Evolutionary conservation across 768 basidiomycete species (phyloP), one percentile per base, ranked within the genome.

Genomic region (Tremella fuciformis): DNA sequence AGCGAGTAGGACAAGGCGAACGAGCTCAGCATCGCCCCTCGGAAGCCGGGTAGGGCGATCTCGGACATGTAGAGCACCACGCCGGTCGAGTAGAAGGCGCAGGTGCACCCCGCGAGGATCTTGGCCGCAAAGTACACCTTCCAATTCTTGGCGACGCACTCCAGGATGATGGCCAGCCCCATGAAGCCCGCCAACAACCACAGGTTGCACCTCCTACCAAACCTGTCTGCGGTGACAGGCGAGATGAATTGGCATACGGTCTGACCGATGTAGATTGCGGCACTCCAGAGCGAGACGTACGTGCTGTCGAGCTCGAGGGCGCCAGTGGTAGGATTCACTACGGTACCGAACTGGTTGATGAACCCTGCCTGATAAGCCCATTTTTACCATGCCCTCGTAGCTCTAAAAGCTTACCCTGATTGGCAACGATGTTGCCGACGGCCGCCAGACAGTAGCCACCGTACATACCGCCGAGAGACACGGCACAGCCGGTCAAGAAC

Each of bases 211-310:
- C 55, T 46, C 39, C 65, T 24, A 39, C 67, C 67, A 19, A 58
- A 65, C 26, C 55, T 39, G 25, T 65, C 49, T n/a, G 53, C 52
- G 50, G 57, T 55, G 48, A 68, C 55, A 0, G 60, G 59, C 19
- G 47, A 51, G 1, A 3, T 22, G 38, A 54, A 40, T 22, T 63
- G 61, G 21, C 29, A 19, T 34, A 59, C 9, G 21, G 53, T 49
- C 22, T 60, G 59, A 21, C 42, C 41, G n/a, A 38, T 55, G 39
- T 41, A 55, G n/a, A 46, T 39, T 29, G 64, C 22, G 13, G 63
- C 66, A 3, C 53, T 47, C 66, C 66, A 68, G 18, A 55, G 40
- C 22, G 63, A 60, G 13, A 68, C 57, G 29, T 65, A 55, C 47
- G 53, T 40, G 1, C 63, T 58, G 38, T 57, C 41, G 2, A 64